These are phyloP conservation scores for Perkinsus olseni DNA, from an alignment of 169 alveolate species.

Conservation along the genomic window DNA sequence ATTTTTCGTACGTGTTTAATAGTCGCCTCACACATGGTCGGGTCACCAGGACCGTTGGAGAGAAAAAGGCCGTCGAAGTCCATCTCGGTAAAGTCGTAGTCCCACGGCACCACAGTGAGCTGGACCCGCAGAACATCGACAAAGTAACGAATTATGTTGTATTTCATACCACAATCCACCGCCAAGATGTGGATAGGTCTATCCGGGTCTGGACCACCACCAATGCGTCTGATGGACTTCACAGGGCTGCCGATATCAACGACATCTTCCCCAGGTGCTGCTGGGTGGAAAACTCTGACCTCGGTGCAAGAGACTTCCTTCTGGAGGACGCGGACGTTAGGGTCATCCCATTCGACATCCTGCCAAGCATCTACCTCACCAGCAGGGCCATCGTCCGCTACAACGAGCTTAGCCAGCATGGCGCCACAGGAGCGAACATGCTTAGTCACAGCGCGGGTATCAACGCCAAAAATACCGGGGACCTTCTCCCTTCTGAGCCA, in stretches of 20 bases:
- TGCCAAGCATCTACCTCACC: constrained; percentile 18
- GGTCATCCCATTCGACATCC: constrained; percentile 17
- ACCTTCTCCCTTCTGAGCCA: constrained; percentile 45
- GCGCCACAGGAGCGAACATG: constrained; percentile 59
- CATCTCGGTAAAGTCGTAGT: constrained; percentile 48
- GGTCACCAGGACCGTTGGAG: constrained; percentile 79
- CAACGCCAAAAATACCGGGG: constrained; percentile 56
- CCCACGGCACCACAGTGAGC: constrained; percentile 52
- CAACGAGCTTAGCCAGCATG: constrained; percentile 54
- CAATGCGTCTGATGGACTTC: not conserved
- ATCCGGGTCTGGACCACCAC: constrained; percentile 1
- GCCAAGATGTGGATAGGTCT: constrained; percentile 49
- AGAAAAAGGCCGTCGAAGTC: constrained; percentile 68
- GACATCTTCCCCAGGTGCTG: not conserved
- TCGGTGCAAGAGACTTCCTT: constrained; percentile 30
- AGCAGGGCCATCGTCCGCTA: constrained; percentile 29
- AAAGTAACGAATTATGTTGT: constrained; percentile 57
- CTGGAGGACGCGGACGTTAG: constrained; percentile 24
- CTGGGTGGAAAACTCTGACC: constrained; percentile 20
- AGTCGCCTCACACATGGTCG: constrained; percentile 43
- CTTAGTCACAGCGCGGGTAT: constrained; percentile 72
- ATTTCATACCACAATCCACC: constrained; percentile 71
- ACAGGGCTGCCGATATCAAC: not conserved
- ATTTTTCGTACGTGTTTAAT: constrained; percentile 38
- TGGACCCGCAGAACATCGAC: constrained; percentile 27